Evolutionary conservation across 306 rosid species (phyloP), one percentile per base, ranked within the genome.

Genomic region (Malus asiatica): DNA sequence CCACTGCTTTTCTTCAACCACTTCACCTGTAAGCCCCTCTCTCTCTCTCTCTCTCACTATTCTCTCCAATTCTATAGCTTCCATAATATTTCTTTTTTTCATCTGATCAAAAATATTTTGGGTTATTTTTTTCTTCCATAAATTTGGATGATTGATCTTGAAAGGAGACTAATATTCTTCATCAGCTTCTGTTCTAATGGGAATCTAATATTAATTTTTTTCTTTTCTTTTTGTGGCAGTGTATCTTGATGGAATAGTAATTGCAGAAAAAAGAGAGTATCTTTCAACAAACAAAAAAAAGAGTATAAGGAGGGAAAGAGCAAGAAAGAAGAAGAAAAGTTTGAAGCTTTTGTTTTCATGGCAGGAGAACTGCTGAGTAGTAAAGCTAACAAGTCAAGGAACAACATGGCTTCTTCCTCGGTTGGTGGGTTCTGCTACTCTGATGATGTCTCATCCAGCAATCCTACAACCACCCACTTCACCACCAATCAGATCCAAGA

Each of bases 401-500:
- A 5, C 55, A 80, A 77, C 46, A 82, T 86, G 87, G 84, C 48
- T 32, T 72, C 87, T 30, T 80, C 83, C 5, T 65, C 89, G 8
- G 73, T 64, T 15, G 97, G 86, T 19, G 97, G 86, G 51, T 90
- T 88, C 81, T 81, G 81, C 68, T 90, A 86, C 80, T 77, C 92
- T 1, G 90, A 85, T 60, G 82, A 57, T 57, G 62, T 77, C 42
- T 88, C 90, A 46, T 77, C 88, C 61, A 76, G 68, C 64, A 82
- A 68, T 70, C 89, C 87, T 35, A 77, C 59, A 44, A 68, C 83
- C 51, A 72, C 79, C 72, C 92, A 85, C 59, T 83, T 89, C 74
- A 66, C 74, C 63, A 88, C 76, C 63, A 88, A 80, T 70, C 97
- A 86, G 90, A 89, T 93, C 89, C 89, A 83, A 79, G 84, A 85